These are phyloP conservation scores for Larix sibirica DNA, from an alignment of 83 land plant species.

Conservation along the genomic window DNA sequence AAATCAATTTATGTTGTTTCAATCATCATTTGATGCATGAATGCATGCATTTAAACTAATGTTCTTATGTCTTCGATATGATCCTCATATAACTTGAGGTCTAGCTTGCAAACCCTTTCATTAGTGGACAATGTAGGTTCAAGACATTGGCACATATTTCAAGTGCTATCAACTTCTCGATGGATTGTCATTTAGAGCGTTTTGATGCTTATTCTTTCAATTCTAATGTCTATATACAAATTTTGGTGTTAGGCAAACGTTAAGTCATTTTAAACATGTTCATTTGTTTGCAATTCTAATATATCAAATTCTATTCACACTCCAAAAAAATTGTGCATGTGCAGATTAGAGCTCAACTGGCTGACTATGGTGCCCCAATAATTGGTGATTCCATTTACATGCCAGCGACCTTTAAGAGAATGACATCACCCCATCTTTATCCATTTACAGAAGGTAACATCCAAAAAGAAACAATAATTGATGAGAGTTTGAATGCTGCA, in stretches of 20 bases:
- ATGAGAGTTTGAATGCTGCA: constrained; percentile 16
- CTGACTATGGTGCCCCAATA: constrained; percentile 87
- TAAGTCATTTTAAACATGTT: not conserved
- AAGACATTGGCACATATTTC: not conserved
- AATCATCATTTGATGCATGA: not conserved
- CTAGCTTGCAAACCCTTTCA: not conserved
- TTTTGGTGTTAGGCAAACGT: not conserved
- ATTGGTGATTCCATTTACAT: constrained; percentile 96
- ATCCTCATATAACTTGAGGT: too few species aligned
- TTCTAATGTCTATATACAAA: not conserved
- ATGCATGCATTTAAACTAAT: not conserved
- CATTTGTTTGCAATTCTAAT: not conserved
- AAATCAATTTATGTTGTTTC: not conserved
- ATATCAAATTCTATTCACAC: not conserved
- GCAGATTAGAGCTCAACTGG: constrained; percentile 95
- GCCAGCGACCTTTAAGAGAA: constrained; percentile 69
- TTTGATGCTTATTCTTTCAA: not conserved
- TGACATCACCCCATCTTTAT: constrained; percentile 46
- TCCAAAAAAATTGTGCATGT: constrained; percentile 11
- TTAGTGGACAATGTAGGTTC: not conserved
- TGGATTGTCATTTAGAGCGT: not conserved
- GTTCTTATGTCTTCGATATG: not conserved
- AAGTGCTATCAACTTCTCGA: not conserved
- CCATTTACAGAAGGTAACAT: constrained; percentile 47
- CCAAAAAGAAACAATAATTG: constrained; percentile 1